A percentile compares a stretch with the other conserved stretches of the same genome.
Conservation (phyloP, 495 filamentous ascomycete genomes). For the Podospora conica region DNA sequence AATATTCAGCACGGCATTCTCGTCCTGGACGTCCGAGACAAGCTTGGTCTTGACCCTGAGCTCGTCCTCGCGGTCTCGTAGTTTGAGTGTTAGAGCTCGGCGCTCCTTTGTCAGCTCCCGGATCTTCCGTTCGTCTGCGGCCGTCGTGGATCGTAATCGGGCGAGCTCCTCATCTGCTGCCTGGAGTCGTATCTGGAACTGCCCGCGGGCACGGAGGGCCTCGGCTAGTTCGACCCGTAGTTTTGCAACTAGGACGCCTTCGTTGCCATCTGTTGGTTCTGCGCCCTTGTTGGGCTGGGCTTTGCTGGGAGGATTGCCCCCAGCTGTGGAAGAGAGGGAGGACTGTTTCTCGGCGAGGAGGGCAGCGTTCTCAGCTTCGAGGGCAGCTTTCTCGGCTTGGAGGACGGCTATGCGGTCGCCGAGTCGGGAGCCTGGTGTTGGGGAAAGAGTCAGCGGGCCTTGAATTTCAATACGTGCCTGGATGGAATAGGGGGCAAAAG, state of each 20-base stretch:
- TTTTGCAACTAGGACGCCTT: slow-evolving; percentile 36
- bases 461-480: not conserved
- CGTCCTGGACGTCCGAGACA: slow-evolving; percentile 84
- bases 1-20: slow-evolving; percentile 75
- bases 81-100: slow-evolving; percentile 49
- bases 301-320: not conserved
- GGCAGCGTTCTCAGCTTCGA: slow-evolving; percentile 47
- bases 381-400: slow-evolving; percentile 45
- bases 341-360: slow-evolving; percentile 21
- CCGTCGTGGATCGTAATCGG: slow-evolving; percentile 51
- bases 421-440: slow-evolving; percentile 56
- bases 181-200: slow-evolving; percentile 56
- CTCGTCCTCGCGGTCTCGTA: slow-evolving; percentile 82
- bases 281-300: slow-evolving; percentile 6
- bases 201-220: slow-evolving; percentile 64
- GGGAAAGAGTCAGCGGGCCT: not conserved
- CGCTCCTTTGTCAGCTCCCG: slow-evolving; percentile 57
- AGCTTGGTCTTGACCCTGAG: slow-evolving; percentile 73
- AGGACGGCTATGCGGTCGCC: slow-evolving; percentile 58
- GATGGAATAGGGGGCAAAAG: not conserved
- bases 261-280: slow-evolving; percentile 20
- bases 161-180: slow-evolving; percentile 55
- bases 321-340: not conserved
- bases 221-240: slow-evolving; percentile 60
- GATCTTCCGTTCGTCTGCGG: slow-evolving; percentile 52